Base-by-base conservation (phyloP, 1,284 basidiomycete genomes). In the Pseudozyma sp. region DNA sequence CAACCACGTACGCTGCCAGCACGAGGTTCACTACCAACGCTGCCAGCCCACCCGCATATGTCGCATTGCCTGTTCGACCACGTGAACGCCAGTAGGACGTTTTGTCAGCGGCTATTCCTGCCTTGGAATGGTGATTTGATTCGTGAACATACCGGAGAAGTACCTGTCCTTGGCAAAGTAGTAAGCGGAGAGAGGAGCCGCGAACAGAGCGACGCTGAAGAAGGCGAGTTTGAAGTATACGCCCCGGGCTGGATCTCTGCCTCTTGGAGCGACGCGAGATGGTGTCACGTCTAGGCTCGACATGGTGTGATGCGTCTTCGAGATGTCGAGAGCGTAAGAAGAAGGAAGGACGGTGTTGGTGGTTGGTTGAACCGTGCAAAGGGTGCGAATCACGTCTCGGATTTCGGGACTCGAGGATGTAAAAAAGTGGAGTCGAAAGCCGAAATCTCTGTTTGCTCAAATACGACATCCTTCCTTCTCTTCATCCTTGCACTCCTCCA, bases 21-120 rank as follows among this genome's bases (percentile, higher is more conserved):
- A 84, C 81, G n/a, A 84, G 16, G 56, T 84, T 84, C 7, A 66
- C 82, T 7, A 83, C 76, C 3, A 83, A n/a, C 7, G 82, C 82
- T 4, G 82, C 82, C 17, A 83, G 48, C 13, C 81, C 82, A 2
- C 82, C 82, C 3, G 82, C 80, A 31, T 79, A 81, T 3, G 80
- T 82, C n/a, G 78, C 52, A 56, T 84, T 79, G 14, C 80, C 80
- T 81, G 63, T 43, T 19, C 3, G 17, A 4, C 1, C 14, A 19
- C 35, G 31, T 17, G 39, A 7, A 10, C 3, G 17, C 30, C 0
- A 34, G 8, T 40, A 29, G 19, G 5, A 7, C 3, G 8, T n/a
- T 40, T 9, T 40, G 39, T 5, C 5, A n/a, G n/a, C n/a, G n/a
- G n/a, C n/a, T n/a, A n/a, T n/a, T n/a, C n/a, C n/a, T n/a, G n/a